A percentile compares a stretch with the other conserved stretches of the same genome.
These are phyloP conservation scores for Chlorella sp. DNA, from an alignment of 139 green algal species.

Conservation along the genomic window DNA sequence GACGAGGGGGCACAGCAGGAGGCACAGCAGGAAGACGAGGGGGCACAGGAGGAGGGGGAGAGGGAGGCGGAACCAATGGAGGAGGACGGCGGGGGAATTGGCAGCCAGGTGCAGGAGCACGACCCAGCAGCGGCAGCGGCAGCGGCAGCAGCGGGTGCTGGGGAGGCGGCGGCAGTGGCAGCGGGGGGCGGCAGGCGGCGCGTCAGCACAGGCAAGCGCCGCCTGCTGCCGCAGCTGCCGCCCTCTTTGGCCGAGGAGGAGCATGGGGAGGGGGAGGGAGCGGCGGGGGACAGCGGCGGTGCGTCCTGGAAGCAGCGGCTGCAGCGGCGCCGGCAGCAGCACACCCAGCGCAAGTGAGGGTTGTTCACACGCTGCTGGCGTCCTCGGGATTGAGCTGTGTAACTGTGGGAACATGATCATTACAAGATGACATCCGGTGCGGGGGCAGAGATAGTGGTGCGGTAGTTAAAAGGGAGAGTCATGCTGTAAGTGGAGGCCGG, in stretches of 20 bases:
- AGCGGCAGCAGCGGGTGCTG: background rate
- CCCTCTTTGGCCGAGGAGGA: background rate
- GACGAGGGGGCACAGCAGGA: background rate
- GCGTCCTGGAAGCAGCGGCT: background rate
- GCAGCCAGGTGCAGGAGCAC: background rate
- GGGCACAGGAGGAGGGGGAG: background rate
- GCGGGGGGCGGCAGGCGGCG: background rate
- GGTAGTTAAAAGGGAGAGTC: background rate
- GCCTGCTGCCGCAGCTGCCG: conserved; percentile 21
- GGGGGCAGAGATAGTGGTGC: background rate
- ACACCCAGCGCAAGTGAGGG: background rate
- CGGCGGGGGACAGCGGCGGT: background rate
- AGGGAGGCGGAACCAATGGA: background rate
- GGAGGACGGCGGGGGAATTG: background rate
- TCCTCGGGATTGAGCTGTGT: too few species aligned
- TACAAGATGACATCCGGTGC: too few species aligned
- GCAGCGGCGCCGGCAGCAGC: background rate
- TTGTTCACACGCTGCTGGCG: background rate
- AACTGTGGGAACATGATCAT: too few species aligned
- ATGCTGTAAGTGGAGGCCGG: background rate
- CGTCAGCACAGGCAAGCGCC: background rate
- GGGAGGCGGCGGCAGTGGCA: too few species aligned
- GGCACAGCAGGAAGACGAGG: background rate
- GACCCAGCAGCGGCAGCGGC: background rate
- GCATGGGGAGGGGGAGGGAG: background rate